Evolutionary conservation across 768 basidiomycete genomes (phyloP), one percentile per base, ranked within the genome.

Genomic region (Dentipellis sp.): DNA sequence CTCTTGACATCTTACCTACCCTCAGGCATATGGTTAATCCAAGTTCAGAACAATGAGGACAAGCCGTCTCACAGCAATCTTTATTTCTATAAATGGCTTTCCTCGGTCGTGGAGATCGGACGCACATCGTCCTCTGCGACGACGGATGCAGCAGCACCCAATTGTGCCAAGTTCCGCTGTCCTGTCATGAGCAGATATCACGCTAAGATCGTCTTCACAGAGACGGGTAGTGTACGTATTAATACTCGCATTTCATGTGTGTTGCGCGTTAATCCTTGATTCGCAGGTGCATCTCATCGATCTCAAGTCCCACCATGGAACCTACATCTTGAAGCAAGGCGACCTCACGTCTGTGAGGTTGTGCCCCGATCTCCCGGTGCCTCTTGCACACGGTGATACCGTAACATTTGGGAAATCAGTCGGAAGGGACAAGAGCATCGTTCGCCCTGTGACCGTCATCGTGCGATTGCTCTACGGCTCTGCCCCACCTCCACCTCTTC

Each of bases 391-490:
- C 63, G 86, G 86, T 57, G 88, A 90, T 64, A 67, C 79, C 35
- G 62, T 91, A 56, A 90, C 86, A 2, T 88, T 91, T 63, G 88
- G 88, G 62, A 91, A 90, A 70, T 71, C 76, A 5, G 88, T 91
- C 1, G 84, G 82, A 38, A 78, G 78, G 58, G 78, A 80, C 50
- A 75, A 78, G 21, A 79, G 79, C 53, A 69, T 76, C 23, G 88
- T 89, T 34, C 72, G 74, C 3, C 88, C 88, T 11, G 72, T 90
- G 42, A 78, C 79, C 21, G 83, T 73, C 45, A 76, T 79, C 22
- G 75, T 88, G 37, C 77, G 83, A 66, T 69, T 89, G 39, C 59
- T 83, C 47, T 69, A 78, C 67, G 64, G 61, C 19, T 62, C 59
- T 21, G 53, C 53, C 17, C 54, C 52, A 42, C 59, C 59, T 19